phyloP scores from a whole-genome alignment of 768 basidiomycete genomes.

The Trametes elegans region DNA sequence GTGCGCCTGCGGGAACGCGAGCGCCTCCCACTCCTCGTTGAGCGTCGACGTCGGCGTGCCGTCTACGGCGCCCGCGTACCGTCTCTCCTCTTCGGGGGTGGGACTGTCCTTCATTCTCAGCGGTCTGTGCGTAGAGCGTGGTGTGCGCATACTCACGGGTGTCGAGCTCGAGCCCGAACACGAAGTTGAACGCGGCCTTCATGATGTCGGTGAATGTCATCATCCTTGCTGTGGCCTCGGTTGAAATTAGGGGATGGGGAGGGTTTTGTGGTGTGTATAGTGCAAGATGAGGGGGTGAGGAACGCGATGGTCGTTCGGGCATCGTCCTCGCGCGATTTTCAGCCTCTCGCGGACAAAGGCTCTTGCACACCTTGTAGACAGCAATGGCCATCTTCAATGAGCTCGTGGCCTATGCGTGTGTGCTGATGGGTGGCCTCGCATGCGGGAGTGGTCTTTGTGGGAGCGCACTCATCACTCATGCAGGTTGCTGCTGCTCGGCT shows the following conservation, averaged over 20 bases:
- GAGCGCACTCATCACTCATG: too few relatives aligned
- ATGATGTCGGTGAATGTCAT: not conserved
- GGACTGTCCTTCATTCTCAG: not conserved
- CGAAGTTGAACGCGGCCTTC: slow-evolving; percentile 7
- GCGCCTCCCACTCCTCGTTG: not conserved
- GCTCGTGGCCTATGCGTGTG: too few relatives aligned
- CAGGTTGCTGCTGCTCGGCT: too few relatives aligned
- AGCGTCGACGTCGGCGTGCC: not conserved
- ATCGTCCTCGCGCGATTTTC: not conserved
- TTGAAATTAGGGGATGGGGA: not conserved
- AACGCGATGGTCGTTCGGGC: too few relatives aligned
- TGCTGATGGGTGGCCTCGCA: too few relatives aligned
- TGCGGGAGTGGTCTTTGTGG: too few relatives aligned
- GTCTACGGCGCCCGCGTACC: not conserved
- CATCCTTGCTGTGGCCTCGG: not conserved
- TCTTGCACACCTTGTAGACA: too few relatives aligned
- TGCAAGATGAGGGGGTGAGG: not conserved
- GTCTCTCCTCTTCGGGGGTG: not conserved
- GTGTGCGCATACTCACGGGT: not conserved
- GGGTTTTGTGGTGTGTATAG: not conserved
- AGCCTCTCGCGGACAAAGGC: not conserved
- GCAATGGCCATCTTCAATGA: too few relatives aligned
- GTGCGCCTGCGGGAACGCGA: not conserved
- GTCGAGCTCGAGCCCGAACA: slow-evolving; percentile 6
- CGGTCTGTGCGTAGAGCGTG: not conserved